Base-by-base conservation (phyloP, 495 filamentous ascomycete species). In the Aspergillus cristatus region DNA sequence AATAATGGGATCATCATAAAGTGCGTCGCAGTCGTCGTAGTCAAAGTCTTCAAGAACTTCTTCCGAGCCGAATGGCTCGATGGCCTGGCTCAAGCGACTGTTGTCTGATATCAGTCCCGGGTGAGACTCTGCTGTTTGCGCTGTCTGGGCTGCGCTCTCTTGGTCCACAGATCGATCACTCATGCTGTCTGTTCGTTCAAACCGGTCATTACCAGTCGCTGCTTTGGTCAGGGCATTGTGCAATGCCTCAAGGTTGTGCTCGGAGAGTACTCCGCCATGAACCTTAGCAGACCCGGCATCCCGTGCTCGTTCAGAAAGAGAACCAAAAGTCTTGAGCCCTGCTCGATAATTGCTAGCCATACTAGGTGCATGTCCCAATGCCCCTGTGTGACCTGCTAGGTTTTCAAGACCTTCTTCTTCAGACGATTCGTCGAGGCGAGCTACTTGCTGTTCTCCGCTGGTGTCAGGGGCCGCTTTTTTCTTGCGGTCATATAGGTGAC, bases 1-100 rank as follows among this genome's bases (percentile, higher is more conserved):
- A 42, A 97, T 86, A 53, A 98, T 93, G 29, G 76, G 72, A 45
- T 95, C 87, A 49, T 96, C 86, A 38, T 81, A 81, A 37, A 79
- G 68, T 5, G 77, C 67, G 42, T 74, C 76, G 34, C 86, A 81
- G 40, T 76, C 70, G 32, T 72, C 69, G 35, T 68, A 72, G 22
- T 59, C 54, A 25, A 68, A 57, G 36, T 80, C 72, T 16, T 78
- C 74, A 34, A 76, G 66, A 34, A 70, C 65, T 35, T 74, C 70
- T 5, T 68, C 66, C 13, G 57, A 57, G 6, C 34, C 46, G 18
- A 50, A 41, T 44, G 55, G 34, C 35, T 66, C 51, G 38, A 65
- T 42, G 46, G 55, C 25, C 46, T 72, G 42, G 60, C 63, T 47
- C 45, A 74, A 3, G 42, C 64, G 57, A 57, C 55, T 54, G 53